Evolutionary conservation across 257 asterid genomes (phyloP).

Genomic region (Solanum piurae): DNA sequence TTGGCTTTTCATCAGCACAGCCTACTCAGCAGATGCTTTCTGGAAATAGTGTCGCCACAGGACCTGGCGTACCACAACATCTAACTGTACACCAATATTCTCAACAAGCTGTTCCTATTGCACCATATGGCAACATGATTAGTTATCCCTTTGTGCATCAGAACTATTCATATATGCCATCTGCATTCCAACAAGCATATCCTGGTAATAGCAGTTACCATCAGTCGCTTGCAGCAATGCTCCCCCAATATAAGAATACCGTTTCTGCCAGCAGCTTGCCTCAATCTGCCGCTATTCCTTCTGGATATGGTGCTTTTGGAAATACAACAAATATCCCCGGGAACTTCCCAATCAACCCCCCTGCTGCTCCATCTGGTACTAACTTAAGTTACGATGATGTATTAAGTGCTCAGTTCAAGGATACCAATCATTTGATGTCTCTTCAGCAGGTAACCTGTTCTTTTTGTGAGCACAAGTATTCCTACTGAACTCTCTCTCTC

Average conservation of each 20-base stretch:
- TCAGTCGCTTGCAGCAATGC: slow-evolving; percentile 61
- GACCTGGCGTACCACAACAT: slow-evolving; percentile 64
- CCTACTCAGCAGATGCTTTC: slow-evolving; percentile 41
- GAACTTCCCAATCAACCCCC: slow-evolving; percentile 55
- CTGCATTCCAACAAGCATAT: slow-evolving; percentile 67
- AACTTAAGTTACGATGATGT: slow-evolving; percentile 52
- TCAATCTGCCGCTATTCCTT: slow-evolving; percentile 59
- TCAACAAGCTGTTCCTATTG: slow-evolving; percentile 53
- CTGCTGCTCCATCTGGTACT: slow-evolving; percentile 50
- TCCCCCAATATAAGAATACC: slow-evolving; percentile 54
- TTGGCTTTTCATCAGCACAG: slow-evolving; percentile 38
- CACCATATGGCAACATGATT: slow-evolving; percentile 57
- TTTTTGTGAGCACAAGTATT: neutral
- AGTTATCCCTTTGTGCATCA: slow-evolving; percentile 64
- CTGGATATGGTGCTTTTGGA: slow-evolving; percentile 64
- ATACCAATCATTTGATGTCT: slow-evolving; percentile 44
- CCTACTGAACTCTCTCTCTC: neutral
- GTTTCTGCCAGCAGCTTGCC: slow-evolving; percentile 54
- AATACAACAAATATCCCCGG: slow-evolving; percentile 40
- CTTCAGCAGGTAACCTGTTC: slow-evolving; percentile 39
- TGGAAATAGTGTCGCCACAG: slow-evolving; percentile 47
- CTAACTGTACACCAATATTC: slow-evolving; percentile 64
- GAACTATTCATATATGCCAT: slow-evolving; percentile 65
- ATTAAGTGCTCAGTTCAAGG: slow-evolving; percentile 67
- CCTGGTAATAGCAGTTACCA: slow-evolving; percentile 53